Percentiles rank a stretch among this genome's conserved stretches.
Evolutionary conservation across 2,329 filamentous ascomycete species (phyloP).

Genomic region (Exutisphaerella laricina): DNA sequence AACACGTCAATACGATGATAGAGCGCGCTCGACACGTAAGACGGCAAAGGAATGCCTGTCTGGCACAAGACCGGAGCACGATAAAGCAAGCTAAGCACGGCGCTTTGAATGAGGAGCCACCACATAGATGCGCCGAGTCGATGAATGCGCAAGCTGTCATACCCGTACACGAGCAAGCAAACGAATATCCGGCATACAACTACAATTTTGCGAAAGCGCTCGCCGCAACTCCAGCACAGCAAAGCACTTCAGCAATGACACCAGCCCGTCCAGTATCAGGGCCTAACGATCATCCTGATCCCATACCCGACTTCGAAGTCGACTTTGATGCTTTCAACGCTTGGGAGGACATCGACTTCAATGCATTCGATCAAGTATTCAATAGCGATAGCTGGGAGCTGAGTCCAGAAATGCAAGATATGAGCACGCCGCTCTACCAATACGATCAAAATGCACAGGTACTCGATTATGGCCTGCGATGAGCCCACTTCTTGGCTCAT

Average conservation of each 20-base stretch:
- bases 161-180: background rate
- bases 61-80: background rate
- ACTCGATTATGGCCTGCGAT: background rate
- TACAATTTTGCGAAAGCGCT: too few relatives aligned
- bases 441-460: background rate
- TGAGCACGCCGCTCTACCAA: slow-evolving; percentile 4
- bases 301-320: slow-evolving; percentile 7
- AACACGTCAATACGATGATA: slow-evolving; percentile 27
- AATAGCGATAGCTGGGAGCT: slow-evolving; percentile 15
- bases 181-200: background rate
- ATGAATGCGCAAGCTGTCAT: slow-evolving; percentile 1
- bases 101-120: background rate
- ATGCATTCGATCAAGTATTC: slow-evolving; percentile 19
- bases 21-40: slow-evolving; percentile 20
- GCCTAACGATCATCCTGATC: background rate
- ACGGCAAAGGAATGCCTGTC: slow-evolving; percentile 2
- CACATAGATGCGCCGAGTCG: background rate
- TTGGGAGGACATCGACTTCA: slow-evolving; percentile 12
- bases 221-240: too few relatives aligned
- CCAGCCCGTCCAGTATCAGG: slow-evolving; percentile 6
- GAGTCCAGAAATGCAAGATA: slow-evolving; percentile 8
- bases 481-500: too few relatives aligned
- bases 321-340: slow-evolving; percentile 11
- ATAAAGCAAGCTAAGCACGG: slow-evolving; percentile 4
- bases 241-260: slow-evolving; percentile 2